Evolutionary conservation across 2,329 filamentous ascomycete species (phyloP), one percentile per base, ranked within the genome.

Genomic region (Penicillium sp.): DNA sequence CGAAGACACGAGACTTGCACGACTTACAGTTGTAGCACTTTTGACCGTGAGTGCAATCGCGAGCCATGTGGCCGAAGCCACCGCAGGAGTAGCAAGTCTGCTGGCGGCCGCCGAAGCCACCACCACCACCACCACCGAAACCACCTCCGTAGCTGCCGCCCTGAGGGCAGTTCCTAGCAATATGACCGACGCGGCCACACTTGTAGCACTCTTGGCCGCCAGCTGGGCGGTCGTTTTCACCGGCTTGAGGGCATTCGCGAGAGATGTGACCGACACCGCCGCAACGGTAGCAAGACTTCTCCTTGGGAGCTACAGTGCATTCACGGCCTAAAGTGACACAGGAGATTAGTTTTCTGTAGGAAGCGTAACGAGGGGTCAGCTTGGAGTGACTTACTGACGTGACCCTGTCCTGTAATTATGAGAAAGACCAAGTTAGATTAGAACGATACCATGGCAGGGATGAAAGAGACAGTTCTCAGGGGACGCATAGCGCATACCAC

Each of bases 21-120:
- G 56, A 69, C 85, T 76, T 76, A 88, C 95, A 98, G 88, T 97
- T 97, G 89, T 98, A 99, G 90, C 95, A 99, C 86, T 98, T 98
- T 86, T 96, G 94, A 75, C 95, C 95, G 81, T 98, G 96, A 73
- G 94, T 96, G 83, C 95, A 99, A 83, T 98, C 95, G 85, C 93
- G 91, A 77, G 91, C 93, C 91, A 97, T 94, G 85, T 99, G 95
- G 75, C 94, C 94, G 77, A 92, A 93, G 69, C 95, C 95, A 72
- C 95, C 95, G 83, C 95, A 98, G 49, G 93, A 96, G 86, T 97
- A 99, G 90, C 95, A 98, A 72, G 93, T 97, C 85, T 94, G 92
- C 74, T 88, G 85, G 64, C 81, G 78, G 66, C 84, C 82, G 63
- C 84, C 81, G 67, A 81, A 84, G 62, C 81, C 78, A 66, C 81